Evolutionary conservation across 179 eudicot genomes (phyloP).

Genomic region (Amaranthus tricolor): DNA sequence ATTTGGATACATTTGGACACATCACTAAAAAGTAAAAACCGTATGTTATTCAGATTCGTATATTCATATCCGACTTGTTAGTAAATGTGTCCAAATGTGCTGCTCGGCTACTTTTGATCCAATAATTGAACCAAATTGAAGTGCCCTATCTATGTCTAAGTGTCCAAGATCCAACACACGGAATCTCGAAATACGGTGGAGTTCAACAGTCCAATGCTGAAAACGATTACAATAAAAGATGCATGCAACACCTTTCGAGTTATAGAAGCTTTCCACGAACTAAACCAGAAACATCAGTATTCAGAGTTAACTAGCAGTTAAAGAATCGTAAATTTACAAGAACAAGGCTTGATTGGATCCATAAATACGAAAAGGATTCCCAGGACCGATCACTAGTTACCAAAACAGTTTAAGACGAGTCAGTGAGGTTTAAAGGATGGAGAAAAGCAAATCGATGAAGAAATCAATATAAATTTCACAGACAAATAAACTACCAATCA

Average conservation of each 20-base stretch:
- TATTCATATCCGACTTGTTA: too few relatives aligned
- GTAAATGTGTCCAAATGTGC: too few relatives aligned
- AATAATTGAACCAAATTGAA: too few relatives aligned
- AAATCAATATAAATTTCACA: constrained; percentile 17
- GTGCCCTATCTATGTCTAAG: too few relatives aligned
- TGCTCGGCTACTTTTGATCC: too few relatives aligned
- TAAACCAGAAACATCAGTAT: neutral
- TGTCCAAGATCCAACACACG: too few relatives aligned
- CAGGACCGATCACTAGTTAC: constrained; percentile 11
- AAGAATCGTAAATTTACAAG: constrained; percentile 10
- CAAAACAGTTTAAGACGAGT: constrained; percentile 7
- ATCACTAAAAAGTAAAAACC: too few relatives aligned
- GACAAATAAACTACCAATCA: constrained; percentile 24
- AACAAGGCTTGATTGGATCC: neutral
- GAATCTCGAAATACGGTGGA: too few relatives aligned
- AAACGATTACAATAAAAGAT: neutral
- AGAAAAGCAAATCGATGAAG: constrained; percentile 9
- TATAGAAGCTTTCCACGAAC: neutral
- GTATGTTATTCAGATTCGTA: too few relatives aligned
- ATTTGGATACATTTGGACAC: too few relatives aligned
- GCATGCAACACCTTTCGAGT: neutral
- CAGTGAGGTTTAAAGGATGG: constrained; percentile 21
- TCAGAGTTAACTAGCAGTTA: neutral
- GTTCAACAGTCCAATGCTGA: neutral
- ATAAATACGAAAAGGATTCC: constrained; percentile 12